Evolutionary conservation across 2,329 filamentous ascomycete species (phyloP).

Genomic region (Beauveria asiatica): DNA sequence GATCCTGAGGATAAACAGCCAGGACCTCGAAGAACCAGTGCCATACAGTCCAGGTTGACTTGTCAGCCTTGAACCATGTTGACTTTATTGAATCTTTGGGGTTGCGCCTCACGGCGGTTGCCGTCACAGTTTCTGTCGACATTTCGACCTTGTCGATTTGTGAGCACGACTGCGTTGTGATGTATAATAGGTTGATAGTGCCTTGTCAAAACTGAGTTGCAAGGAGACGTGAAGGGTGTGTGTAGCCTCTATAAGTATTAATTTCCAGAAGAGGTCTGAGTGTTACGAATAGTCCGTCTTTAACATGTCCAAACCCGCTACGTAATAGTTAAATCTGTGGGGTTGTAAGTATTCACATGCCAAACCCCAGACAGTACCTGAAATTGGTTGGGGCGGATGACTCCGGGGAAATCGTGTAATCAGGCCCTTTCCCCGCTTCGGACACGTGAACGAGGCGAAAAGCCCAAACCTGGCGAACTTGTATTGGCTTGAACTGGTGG

Average conservation of each 20-base stretch:
- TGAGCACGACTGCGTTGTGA: background rate
- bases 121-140: constrained; percentile 6
- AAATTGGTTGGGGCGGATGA: constrained; percentile 1
- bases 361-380: background rate
- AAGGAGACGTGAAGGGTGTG: background rate
- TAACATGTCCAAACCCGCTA: background rate
- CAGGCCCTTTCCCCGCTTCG: background rate
- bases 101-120: constrained; percentile 4
- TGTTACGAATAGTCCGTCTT: background rate
- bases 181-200: background rate
- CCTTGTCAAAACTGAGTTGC: background rate
- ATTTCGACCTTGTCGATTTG: background rate
- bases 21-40: constrained; percentile 26
- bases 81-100: constrained; percentile 32
- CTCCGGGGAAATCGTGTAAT: background rate
- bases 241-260: background rate
- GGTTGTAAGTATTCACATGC: background rate
- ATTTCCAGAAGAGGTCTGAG: background rate
- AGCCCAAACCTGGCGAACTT: background rate
- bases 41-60: constrained; percentile 21
- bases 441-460: background rate
- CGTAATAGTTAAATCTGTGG: constrained; percentile 1
- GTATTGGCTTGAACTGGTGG: background rate
- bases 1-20: constrained; percentile 18
- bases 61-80: constrained; percentile 25